A percentile compares a stretch with the other conserved stretches of the same genome.
Conservation (phyloP, 257 asterid genomes). For the Phtheirospermum japonicum region DNA sequence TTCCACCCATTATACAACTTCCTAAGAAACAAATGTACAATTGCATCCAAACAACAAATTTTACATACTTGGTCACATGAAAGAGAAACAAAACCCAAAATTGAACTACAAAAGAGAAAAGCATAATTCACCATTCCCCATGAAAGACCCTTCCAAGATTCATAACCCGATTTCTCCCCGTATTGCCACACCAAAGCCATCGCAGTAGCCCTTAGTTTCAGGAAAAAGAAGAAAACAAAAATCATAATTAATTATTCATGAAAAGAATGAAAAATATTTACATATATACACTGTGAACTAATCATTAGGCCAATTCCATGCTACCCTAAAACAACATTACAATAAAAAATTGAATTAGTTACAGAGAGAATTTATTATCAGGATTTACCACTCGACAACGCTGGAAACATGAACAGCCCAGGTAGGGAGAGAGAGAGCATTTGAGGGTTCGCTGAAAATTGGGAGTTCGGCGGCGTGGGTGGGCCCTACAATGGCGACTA, state of each 20-base stretch:
- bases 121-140: slow-evolving; percentile 88
- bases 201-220: slow-evolving; percentile 65
- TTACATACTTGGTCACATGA: background rate
- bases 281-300: no score
- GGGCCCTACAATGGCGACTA: slow-evolving; percentile 49
- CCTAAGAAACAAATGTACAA: slow-evolving; percentile 14
- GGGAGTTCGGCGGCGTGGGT: slow-evolving; percentile 52
- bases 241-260: background rate
- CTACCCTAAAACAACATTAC: background rate
- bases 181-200: slow-evolving; percentile 98
- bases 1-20: background rate
- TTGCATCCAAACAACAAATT: background rate
- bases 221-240: no score
- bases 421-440: slow-evolving; percentile 94
- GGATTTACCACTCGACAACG: slow-evolving; percentile 81
- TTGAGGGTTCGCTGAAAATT: slow-evolving; percentile 64
- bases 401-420: slow-evolving; percentile 96
- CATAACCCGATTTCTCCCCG: slow-evolving; percentile 77
- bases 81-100: background rate
- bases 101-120: background rate
- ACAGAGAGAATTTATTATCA: background rate
- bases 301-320: background rate
- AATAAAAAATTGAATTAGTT: background rate
- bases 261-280: no score
- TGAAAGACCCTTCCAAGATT: slow-evolving; percentile 97